Percentiles rank a stretch among this genome's conserved stretches.
Conservation (phyloP, 495 filamentous ascomycete genomes). For the Penicillium chermesinum region DNA sequence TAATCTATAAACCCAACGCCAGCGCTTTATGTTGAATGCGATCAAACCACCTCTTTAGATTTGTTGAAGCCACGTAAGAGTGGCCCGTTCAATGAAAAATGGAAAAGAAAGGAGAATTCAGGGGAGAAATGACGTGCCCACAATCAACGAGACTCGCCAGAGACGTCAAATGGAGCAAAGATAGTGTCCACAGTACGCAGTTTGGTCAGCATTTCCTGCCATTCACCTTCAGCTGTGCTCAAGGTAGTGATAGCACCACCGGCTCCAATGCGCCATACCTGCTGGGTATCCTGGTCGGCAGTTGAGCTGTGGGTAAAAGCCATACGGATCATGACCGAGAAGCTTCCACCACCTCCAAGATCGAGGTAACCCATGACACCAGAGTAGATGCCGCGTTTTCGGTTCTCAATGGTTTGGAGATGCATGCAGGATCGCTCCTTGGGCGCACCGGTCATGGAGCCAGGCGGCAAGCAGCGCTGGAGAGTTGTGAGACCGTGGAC, state of each 20-base stretch:
- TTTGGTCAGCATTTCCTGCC: constrained; percentile 89
- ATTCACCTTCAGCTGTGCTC: constrained; percentile 72
- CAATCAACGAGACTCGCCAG: too few species aligned
- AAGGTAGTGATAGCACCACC: constrained; percentile 83
- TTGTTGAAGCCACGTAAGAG: constrained; percentile 29
- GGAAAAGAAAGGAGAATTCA: constrained; percentile 1
- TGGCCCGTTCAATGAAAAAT: constrained; percentile 10
- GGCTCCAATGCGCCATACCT: constrained; percentile 79
- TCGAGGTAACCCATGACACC: constrained; percentile 88
- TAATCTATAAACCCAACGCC: constrained; percentile 10
- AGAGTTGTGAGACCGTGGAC: constrained; percentile 67
- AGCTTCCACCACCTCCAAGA: constrained; percentile 78
- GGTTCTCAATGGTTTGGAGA: constrained; percentile 60
- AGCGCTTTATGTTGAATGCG: constrained; percentile 37
- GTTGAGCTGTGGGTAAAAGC: constrained; percentile 53
- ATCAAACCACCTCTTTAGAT: constrained; percentile 7
- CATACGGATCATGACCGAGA: constrained; percentile 80
- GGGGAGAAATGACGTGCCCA: too few species aligned
- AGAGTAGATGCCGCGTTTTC: constrained; percentile 72
- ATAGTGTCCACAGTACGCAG: constrained; percentile 59
- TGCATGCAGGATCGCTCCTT: constrained; percentile 88
- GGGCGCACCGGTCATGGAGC: constrained; percentile 92
- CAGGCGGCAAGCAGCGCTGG: constrained; percentile 73
- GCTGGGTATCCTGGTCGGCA: constrained; percentile 39
- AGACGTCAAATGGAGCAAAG: constrained; percentile 26